Conservation (phyloP, 805 yeast genomes). For the Wickerhamomyces canadensis region DNA sequence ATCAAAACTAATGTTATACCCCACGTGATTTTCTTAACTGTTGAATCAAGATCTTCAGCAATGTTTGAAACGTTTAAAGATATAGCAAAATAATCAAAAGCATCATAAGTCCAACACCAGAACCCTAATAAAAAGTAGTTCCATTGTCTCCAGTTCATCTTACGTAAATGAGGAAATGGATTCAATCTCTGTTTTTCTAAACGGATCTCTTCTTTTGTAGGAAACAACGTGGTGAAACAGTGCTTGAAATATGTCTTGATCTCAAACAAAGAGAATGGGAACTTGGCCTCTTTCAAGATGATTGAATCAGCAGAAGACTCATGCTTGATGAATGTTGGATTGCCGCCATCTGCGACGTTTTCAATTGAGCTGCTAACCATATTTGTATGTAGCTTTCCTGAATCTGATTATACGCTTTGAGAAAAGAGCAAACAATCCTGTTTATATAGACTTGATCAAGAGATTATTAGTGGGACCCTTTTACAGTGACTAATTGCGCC, state of each 20-base stretch:
- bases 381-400: no score
- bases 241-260: slow-evolving; percentile 23
- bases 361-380: no score
- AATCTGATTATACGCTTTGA: no score
- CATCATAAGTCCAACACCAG: slow-evolving; percentile 60
- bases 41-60: slow-evolving; percentile 38
- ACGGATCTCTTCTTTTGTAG: slow-evolving; percentile 35
- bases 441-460: no score
- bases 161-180: slow-evolving; percentile 54
- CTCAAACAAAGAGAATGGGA: slow-evolving; percentile 6
- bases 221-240: slow-evolving; percentile 45
- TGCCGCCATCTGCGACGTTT: no score
- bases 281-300: slow-evolving; percentile 1
- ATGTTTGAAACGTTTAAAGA: slow-evolving; percentile 44
- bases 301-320: neutral
- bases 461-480: no score
- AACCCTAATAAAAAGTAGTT: slow-evolving; percentile 48
- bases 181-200: slow-evolving; percentile 41
- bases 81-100: slow-evolving; percentile 57
- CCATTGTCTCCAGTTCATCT: slow-evolving; percentile 48
- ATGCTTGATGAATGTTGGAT: no score
- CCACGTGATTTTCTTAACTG: slow-evolving; percentile 51
- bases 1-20: slow-evolving; percentile 57
- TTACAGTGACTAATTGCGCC: no score
- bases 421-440: no score